phyloP scores from a whole-genome alignment of 345 rosid genomes.

The Cardamine chenopodiifolia region DNA sequence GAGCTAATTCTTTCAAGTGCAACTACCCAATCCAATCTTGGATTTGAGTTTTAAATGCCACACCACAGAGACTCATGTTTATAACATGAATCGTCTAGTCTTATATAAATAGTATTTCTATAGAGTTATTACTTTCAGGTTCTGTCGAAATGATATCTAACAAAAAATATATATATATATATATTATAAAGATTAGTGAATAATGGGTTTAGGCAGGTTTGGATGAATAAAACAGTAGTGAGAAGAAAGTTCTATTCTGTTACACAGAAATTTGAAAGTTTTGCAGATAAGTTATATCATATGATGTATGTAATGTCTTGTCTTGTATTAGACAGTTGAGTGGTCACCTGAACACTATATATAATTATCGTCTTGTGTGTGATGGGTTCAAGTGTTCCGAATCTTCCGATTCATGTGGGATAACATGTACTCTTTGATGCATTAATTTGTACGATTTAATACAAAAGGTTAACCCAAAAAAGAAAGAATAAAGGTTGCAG shows the following conservation, averaged over 20 bases:
- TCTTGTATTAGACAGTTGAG: slow-evolving; percentile 16
- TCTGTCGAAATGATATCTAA: neutral
- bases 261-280: slow-evolving; percentile 22
- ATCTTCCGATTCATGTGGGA: neutral
- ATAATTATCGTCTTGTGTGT: neutral
- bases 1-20: slow-evolving; percentile 85
- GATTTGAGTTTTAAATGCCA: slow-evolving; percentile 50
- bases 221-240: slow-evolving; percentile 26
- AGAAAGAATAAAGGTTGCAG: neutral
- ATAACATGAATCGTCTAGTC: slow-evolving; percentile 26
- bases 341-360: neutral
- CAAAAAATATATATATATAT: neutral
- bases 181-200: neutral
- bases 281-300: slow-evolving; percentile 15
- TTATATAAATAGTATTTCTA: slow-evolving; percentile 16
- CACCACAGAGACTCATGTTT: slow-evolving; percentile 21
- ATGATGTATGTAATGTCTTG: neutral
- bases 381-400: neutral
- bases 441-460: neutral
- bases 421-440: neutral
- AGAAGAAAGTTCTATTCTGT: neutral
- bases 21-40: slow-evolving; percentile 84
- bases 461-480: neutral
- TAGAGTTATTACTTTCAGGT: slow-evolving; percentile 26
- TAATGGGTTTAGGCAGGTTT: slow-evolving; percentile 27